Evolutionary conservation across 164 flowering plant species (phyloP), one percentile per base, ranked within the genome.

Genomic region (Aristolochia contorta): DNA sequence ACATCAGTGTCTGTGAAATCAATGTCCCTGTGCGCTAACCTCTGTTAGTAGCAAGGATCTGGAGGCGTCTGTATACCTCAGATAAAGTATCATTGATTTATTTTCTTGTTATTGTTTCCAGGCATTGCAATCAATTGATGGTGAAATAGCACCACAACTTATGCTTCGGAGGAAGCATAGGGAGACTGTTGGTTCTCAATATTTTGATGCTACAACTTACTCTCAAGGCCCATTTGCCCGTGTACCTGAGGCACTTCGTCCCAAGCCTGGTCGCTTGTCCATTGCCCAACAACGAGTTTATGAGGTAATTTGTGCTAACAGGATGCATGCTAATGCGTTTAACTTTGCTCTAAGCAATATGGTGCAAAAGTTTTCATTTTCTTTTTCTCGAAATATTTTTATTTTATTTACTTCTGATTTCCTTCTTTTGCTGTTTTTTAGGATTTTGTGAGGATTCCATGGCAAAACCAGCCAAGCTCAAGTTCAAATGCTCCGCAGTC

Each of bases 361-460:
- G 30, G 56, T 20, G 16, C 15, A 12, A 5, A 14, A 23, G 3
- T 48, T 6, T 7, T 47, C 32, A 22, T 48, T 20, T n/a, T 47
- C 6, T 13, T 45, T 23, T 16, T 25, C 6, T 27, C 23, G 56
- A 16, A 50, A 59, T 59, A 32, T 64, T 9, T n/a, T 61, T 12
- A 41, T n/a, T 19, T 12, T 3, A 45, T 45, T 50, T 32, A n/a
- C 21, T 47, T 18, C 8, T 41, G 18, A 4, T 14, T 43, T 23
- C 43, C 32, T 57, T 4, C 4, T n/a, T 65, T 57, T 45, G 51
- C 25, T 66, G 45, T 47, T 12, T 51, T 43, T 49, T 65, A 94
- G 99, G 99, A 89, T 73, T 94, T 94, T 79, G 90, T 82, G 65
- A 74, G 91, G 63, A 79, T 85, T 67, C 96, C 99, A 19, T 86